phyloP scores from a whole-genome alignment of 257 asterid species.

The Solanum clarkiae region DNA sequence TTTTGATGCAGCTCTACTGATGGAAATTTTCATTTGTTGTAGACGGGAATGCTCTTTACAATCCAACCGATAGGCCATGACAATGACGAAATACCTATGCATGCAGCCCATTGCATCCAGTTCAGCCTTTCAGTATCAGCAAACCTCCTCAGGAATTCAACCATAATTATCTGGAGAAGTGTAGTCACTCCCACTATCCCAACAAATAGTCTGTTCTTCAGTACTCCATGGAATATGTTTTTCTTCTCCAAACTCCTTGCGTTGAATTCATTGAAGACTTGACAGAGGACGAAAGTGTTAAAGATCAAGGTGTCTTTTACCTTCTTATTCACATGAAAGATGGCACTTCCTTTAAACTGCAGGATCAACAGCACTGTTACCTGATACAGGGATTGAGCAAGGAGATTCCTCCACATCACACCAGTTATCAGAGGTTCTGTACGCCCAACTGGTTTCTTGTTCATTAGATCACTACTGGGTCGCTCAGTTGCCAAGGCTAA shows the following conservation, averaged over 20 bases:
- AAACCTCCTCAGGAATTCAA: conserved; percentile 47
- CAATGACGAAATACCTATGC: conserved; percentile 36
- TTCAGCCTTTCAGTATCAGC: conserved; percentile 49
- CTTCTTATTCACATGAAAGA: conserved; percentile 5
- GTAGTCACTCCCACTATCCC: conserved; percentile 44
- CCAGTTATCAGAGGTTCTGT: conserved; percentile 22
- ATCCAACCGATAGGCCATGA: conserved; percentile 48
- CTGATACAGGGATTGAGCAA: conserved; percentile 26
- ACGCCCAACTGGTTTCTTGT: conserved; percentile 22
- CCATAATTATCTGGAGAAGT: conserved; percentile 50
- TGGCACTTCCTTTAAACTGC: conserved; percentile 19
- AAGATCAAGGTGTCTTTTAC: conserved; percentile 40
- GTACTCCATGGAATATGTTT: conserved; percentile 46
- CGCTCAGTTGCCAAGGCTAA: conserved; percentile 32
- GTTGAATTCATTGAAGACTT: conserved; percentile 51
- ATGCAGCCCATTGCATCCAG: conserved; percentile 48
- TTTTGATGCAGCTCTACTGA: background rate
- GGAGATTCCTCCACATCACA: conserved; percentile 33
- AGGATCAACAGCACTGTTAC: conserved; percentile 8
- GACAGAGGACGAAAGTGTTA: conserved; percentile 48
- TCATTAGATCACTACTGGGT: conserved; percentile 20
- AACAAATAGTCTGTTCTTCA: conserved; percentile 33
- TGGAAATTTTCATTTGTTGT: conserved; percentile 4
- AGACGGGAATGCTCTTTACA: conserved; percentile 31
- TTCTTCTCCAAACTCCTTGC: conserved; percentile 45